These are phyloP conservation scores for Aurifilum marmelostoma DNA, from an alignment of 2,329 filamentous ascomycete species.

Conservation along the genomic window DNA sequence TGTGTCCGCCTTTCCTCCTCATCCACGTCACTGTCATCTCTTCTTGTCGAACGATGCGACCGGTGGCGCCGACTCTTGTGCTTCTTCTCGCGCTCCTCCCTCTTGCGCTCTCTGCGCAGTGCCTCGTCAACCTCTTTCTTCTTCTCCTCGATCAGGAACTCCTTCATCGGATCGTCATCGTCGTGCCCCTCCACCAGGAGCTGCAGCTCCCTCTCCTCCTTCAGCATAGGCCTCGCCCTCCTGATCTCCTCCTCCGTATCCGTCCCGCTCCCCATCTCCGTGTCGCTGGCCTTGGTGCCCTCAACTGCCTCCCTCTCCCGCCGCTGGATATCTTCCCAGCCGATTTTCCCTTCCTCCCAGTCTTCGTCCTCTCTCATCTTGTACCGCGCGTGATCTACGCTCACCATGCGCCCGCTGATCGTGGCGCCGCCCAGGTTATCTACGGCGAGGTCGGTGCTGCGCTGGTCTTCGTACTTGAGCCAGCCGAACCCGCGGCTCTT, in stretches of 20 bases:
- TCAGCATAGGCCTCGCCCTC: slow-evolving; percentile 64
- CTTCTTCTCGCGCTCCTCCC: slow-evolving; percentile 51
- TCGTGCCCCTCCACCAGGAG: slow-evolving; percentile 79
- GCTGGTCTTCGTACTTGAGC: slow-evolving; percentile 97
- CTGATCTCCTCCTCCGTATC: slow-evolving; percentile 45
- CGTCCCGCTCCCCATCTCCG: slow-evolving; percentile 45
- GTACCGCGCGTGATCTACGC: slow-evolving; percentile 92
- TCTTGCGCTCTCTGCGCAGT: slow-evolving; percentile 57
- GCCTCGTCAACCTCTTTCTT: slow-evolving; percentile 82
- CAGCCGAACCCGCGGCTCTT: slow-evolving; percentile 95
- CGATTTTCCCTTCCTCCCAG: slow-evolving; percentile 60
- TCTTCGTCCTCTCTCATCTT: slow-evolving; percentile 82
- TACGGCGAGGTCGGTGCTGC: slow-evolving; percentile 92
- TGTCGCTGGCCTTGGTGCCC: slow-evolving; percentile 34
- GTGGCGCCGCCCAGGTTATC: slow-evolving; percentile 91
- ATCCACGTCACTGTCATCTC: slow-evolving; percentile 36
- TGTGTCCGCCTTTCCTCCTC: slow-evolving; percentile 35
- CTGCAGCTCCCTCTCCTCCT: slow-evolving; percentile 80
- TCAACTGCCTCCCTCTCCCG: slow-evolving; percentile 51
- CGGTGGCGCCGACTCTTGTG: slow-evolving; percentile 45
- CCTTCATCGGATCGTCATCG: slow-evolving; percentile 97
- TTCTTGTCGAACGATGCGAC: slow-evolving; percentile 45
- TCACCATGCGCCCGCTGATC: slow-evolving; percentile 76
- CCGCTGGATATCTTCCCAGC: slow-evolving; percentile 62
- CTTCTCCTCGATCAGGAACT: slow-evolving; percentile 86